Percentiles rank a stretch among this genome's conserved stretches.
These are phyloP conservation scores for Podospora conica DNA, from an alignment of 495 filamentous ascomycete species.

Conservation along the genomic window DNA sequence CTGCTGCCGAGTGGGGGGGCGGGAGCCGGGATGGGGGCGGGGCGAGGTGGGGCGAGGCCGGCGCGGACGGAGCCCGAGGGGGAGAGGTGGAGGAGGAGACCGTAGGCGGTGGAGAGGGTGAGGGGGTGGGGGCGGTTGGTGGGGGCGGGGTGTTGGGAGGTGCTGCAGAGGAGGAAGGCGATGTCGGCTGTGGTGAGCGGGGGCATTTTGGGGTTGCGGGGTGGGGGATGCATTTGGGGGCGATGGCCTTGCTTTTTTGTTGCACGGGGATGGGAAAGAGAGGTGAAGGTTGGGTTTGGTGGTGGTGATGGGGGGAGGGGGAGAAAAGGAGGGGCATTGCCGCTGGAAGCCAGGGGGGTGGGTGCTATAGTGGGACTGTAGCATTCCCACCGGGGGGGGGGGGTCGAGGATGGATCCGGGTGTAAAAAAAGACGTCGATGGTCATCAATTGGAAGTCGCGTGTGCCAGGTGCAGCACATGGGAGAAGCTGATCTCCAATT, in stretches of 20 bases:
- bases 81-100: constrained; percentile 9
- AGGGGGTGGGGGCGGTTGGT: not conserved
- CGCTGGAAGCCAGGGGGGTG: not conserved
- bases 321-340: not conserved
- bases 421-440: not conserved
- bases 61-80: constrained; percentile 4
- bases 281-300: too few species aligned
- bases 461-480: not conserved
- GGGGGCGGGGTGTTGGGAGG: constrained; percentile 1
- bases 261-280: not conserved
- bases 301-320: not conserved
- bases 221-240: not conserved
- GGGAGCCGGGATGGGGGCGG: not conserved
- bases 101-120: constrained; percentile 8
- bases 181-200: constrained; percentile 17
- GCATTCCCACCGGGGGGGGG: not conserved
- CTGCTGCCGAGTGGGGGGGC: not conserved
- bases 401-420: too few species aligned
- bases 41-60: not conserved
- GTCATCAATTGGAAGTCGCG: not conserved
- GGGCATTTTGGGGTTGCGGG: constrained; percentile 3
- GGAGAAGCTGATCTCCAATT: not conserved
- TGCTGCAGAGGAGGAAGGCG: constrained; percentile 20
- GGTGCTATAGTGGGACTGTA: not conserved
- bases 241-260: not conserved